Evolutionary conservation across 441 rosid genomes (phyloP), one percentile per base, ranked within the genome.

Genomic region (Adansonia grandidieri): DNA sequence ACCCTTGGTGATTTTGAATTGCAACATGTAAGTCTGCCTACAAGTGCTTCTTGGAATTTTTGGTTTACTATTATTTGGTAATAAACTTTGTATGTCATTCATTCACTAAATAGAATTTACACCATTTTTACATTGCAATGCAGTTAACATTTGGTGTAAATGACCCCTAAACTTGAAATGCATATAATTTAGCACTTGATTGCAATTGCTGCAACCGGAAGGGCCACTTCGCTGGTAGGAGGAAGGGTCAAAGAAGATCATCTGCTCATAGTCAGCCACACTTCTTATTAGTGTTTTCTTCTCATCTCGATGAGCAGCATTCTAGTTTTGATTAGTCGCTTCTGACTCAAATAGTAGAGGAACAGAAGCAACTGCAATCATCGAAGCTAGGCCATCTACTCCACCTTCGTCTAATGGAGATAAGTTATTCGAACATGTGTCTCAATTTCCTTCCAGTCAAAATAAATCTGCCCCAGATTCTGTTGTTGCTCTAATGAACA

Each of bases 181-280:
- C 86, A 80, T 24, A 87, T 87, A 79, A 77, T 87, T 71, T 88
- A 81, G 81, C 89, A 87, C 74, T 81, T 87, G 81, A 84, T 86
- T 22, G 85, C 87, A 13, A 85, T 85, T 60, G 86, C 86, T 71
- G 85, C 86, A 48, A 85, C 83, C 86, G 86, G 88, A 22, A 80
- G 89, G 77, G 81, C 84, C 86, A 68, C 54, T 84, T 80, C 69
- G 57, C 77, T 57, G 78, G 86, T 70, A 47, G 85, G 81, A 82
- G 88, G 82, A 85, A 85, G 53, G 79, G 83, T 63, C 85, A 82
- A 42, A 80, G 88, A 71, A 80, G 80, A 40, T 64, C 87, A 50
- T 77, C 87, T 64, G 76, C 83, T 82, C 90, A 83, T 50, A 80
- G 79, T 58, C 83, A 69, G 32, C 86, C 90, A 20, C 87, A 71